phyloP scores from a whole-genome alignment of 2,329 filamentous ascomycete genomes.

The Pyricularia pennisetigena region DNA sequence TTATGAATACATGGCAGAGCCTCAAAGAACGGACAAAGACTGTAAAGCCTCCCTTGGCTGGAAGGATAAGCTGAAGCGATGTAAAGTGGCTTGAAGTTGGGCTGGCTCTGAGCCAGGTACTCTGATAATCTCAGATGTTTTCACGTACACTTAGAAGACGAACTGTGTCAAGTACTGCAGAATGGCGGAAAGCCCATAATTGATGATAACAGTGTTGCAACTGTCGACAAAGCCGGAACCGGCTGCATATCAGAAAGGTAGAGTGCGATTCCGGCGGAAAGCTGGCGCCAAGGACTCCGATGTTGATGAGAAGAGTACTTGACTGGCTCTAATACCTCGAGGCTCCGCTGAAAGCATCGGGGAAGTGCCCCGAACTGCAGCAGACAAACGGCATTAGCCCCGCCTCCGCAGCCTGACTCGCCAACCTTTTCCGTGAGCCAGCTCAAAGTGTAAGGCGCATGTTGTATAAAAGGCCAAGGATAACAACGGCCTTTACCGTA shows the following conservation, averaged over 20 bases:
- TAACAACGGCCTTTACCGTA: background rate
- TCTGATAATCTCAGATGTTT: background rate
- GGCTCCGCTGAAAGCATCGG: background rate
- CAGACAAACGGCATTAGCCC: background rate
- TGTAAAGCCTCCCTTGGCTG: background rate
- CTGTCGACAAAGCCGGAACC: background rate
- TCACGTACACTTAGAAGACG: background rate
- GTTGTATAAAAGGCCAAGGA: background rate
- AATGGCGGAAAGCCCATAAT: background rate
- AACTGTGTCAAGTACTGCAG: background rate
- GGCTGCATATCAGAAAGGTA: background rate
- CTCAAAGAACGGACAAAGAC: background rate
- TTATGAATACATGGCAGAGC: conserved; percentile 13
- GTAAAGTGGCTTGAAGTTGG: background rate
- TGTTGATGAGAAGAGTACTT: background rate
- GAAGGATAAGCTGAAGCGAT: background rate
- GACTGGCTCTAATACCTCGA: background rate
- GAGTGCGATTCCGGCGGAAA: background rate
- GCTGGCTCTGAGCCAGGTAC: background rate
- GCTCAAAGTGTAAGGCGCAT: background rate
- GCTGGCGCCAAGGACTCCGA: background rate
- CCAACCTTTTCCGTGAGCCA: background rate
- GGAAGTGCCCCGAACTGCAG: background rate
- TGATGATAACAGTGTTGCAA: background rate
- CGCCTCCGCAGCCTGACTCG: background rate